phyloP scores from a whole-genome alignment of 192 early-diverging fungal genomes.

The Podila epigama region DNA sequence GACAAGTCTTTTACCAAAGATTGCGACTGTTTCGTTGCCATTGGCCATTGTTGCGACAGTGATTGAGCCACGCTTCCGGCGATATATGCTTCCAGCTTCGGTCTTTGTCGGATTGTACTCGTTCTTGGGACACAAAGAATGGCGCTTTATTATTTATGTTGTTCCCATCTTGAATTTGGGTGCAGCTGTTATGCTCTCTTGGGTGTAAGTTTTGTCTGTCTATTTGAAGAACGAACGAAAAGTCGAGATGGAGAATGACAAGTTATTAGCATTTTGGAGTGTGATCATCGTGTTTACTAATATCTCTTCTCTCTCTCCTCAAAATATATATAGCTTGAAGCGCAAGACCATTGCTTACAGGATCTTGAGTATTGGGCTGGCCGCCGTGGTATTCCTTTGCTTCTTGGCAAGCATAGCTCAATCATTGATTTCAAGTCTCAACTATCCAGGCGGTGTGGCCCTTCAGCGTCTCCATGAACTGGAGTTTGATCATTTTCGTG shows the following conservation, averaged over 20 bases:
- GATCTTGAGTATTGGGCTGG: slow-evolving; percentile 18
- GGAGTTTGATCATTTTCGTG: slow-evolving; percentile 13
- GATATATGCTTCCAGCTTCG: slow-evolving; percentile 61
- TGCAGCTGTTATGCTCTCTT: slow-evolving; percentile 63
- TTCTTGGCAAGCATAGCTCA: slow-evolving; percentile 47
- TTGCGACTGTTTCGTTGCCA: slow-evolving; percentile 76
- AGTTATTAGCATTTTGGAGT: not conserved
- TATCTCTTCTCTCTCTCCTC: not conserved
- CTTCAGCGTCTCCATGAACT: slow-evolving; percentile 68
- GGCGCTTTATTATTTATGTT: slow-evolving; percentile 90
- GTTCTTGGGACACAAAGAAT: slow-evolving; percentile 90
- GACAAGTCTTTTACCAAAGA: slow-evolving; percentile 71
- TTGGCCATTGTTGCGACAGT: slow-evolving; percentile 62
- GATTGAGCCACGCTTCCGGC: slow-evolving; percentile 53
- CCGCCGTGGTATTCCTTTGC: slow-evolving; percentile 14
- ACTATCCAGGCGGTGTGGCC: slow-evolving; percentile 93
- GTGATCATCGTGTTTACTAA: not conserved
- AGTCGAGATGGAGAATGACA: too few species aligned
- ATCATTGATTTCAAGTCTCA: slow-evolving; percentile 69
- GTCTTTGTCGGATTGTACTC: slow-evolving; percentile 75
- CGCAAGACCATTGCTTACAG: slow-evolving; percentile 49
- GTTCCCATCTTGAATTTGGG: slow-evolving; percentile 82
- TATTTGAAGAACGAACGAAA: not conserved
- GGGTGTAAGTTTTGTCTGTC: slow-evolving; percentile 47
- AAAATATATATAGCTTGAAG: slow-evolving; percentile 14